A percentile compares a stretch with the other conserved stretches of the same genome.
These are phyloP conservation scores for Neurospora sublineolata DNA, from an alignment of 495 filamentous ascomycete genomes.

Conservation along the genomic window DNA sequence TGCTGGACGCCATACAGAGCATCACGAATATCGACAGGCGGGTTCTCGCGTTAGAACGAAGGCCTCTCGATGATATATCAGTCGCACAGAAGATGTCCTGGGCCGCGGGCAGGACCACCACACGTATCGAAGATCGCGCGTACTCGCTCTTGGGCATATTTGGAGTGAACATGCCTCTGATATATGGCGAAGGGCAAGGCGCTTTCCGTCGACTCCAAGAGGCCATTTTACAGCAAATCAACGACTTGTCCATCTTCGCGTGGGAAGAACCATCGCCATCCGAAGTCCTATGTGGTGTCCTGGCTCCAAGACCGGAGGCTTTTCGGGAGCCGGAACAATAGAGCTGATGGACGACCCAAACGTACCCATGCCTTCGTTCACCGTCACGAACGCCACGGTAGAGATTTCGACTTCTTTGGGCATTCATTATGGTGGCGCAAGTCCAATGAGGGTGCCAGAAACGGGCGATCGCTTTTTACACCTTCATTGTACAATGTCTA, in stretches of 20 bases:
- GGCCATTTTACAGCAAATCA: conserved; percentile 11
- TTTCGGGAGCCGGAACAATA: neutral
- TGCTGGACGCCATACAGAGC: neutral
- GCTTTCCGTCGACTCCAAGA: conserved; percentile 17
- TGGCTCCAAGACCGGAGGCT: neutral
- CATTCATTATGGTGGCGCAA: neutral
- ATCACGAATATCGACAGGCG: neutral
- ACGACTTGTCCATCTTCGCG: conserved; percentile 24
- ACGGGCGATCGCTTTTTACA: neutral
- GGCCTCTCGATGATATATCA: neutral
- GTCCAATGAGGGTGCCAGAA: neutral
- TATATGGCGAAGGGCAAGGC: conserved; percentile 16
- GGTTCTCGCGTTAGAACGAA: neutral
- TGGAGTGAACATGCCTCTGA: conserved; percentile 17
- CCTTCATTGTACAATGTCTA: neutral
- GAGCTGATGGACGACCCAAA: neutral
- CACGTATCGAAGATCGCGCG: conserved; percentile 9
- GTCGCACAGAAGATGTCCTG: conserved; percentile 13
- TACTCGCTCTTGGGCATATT: conserved; percentile 20
- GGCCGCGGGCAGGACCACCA: conserved; percentile 7
- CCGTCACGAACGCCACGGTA: neutral
- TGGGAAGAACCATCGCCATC: conserved; percentile 7
- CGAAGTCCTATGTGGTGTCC: neutral
- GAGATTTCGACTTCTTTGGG: neutral
- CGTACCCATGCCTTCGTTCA: neutral